Conservation (phyloP, 2,329 filamentous ascomycete genomes). For the Clarireedia monteithiana region DNA sequence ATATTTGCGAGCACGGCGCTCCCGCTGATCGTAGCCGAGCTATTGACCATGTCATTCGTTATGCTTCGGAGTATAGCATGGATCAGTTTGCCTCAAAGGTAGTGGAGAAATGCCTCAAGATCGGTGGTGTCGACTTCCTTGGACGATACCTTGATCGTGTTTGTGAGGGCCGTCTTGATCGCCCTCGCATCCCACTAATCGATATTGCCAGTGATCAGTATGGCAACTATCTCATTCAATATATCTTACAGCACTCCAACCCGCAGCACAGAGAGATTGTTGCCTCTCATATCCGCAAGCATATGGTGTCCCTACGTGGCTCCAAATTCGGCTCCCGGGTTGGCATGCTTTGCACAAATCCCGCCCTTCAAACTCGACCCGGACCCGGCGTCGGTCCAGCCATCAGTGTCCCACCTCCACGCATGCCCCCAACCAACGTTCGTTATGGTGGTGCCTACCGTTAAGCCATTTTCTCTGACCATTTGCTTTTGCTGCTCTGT, state of each 20-base stretch:
- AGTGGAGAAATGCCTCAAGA: conserved; percentile 97
- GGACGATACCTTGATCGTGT: conserved; percentile 89
- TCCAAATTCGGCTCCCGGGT: conserved; percentile 98
- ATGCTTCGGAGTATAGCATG: conserved; percentile 94
- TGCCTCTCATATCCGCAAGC: conserved; percentile 90
- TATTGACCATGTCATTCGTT: conserved; percentile 89
- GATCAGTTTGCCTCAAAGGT: conserved; percentile 99
- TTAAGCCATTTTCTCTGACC: conserved; percentile 30
- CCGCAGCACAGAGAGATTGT: conserved; percentile 89
- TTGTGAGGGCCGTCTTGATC: conserved; percentile 82
- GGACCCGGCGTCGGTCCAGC: conserved; percentile 71
- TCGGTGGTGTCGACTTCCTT: conserved; percentile 84
- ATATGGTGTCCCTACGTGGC: conserved; percentile 97
- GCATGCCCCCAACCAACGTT: conserved; percentile 45
- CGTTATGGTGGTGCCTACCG: conserved; percentile 54
- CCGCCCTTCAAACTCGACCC: conserved; percentile 78
- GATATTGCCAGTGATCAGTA: conserved; percentile 99
- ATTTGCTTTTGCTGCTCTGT: conserved; percentile 19
- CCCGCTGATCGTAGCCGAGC: conserved; percentile 87
- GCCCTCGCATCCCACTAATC: conserved; percentile 92
- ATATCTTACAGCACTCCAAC: conserved; percentile 84
- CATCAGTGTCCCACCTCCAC: conserved; percentile 43
- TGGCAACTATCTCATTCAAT: conserved; percentile 96
- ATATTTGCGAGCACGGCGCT: conserved; percentile 94
- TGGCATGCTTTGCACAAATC: conserved; percentile 98